These are phyloP conservation scores for Borovskyia barvae DNA, from an alignment of 208 protist species.

Conservation along the genomic window DNA sequence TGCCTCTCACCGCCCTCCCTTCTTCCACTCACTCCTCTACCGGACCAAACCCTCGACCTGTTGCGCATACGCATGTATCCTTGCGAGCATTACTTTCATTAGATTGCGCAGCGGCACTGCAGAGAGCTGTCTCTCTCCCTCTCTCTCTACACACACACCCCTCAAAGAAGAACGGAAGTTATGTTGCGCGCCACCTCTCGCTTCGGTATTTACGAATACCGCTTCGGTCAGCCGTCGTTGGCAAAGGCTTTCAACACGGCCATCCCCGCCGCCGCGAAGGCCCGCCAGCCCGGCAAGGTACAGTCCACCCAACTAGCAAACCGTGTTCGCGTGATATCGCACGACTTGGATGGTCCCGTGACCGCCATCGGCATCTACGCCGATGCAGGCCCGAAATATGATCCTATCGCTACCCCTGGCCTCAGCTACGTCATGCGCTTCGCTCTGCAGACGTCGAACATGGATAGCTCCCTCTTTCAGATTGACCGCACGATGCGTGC, in stretches of 20 bases:
- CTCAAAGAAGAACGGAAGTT: too few species aligned
- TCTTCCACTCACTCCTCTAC: too few species aligned
- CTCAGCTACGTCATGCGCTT: conserved; percentile 88
- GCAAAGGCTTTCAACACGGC: conserved; percentile 51
- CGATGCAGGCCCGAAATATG: conserved; percentile 80
- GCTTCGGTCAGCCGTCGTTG: conserved; percentile 78
- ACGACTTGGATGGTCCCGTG: conserved; percentile 67
- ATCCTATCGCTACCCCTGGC: conserved; percentile 66
- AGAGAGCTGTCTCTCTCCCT: too few species aligned
- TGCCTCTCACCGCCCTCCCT: conserved; percentile 6
- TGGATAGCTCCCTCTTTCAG: conserved; percentile 85
- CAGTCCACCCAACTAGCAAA: conserved; percentile 63
- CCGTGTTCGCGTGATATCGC: conserved; percentile 73
- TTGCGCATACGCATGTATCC: too few species aligned
- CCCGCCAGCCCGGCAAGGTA: conserved; percentile 30
- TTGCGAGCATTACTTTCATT: too few species aligned
- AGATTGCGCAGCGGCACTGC: too few species aligned
- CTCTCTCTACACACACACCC: too few species aligned
- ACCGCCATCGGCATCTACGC: conserved; percentile 72
- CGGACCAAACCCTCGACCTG: too few species aligned
- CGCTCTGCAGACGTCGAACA: conserved; percentile 82
- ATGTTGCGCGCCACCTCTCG: conserved; percentile 60
- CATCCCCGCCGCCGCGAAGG: conserved; percentile 28
- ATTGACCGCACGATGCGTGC: conserved; percentile 83
- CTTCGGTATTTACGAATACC: conserved; percentile 70